Percentiles rank a stretch among this genome's conserved stretches.
Conservation (phyloP, 148 eudicot species). For the Rhododendron ferrugineum region DNA sequence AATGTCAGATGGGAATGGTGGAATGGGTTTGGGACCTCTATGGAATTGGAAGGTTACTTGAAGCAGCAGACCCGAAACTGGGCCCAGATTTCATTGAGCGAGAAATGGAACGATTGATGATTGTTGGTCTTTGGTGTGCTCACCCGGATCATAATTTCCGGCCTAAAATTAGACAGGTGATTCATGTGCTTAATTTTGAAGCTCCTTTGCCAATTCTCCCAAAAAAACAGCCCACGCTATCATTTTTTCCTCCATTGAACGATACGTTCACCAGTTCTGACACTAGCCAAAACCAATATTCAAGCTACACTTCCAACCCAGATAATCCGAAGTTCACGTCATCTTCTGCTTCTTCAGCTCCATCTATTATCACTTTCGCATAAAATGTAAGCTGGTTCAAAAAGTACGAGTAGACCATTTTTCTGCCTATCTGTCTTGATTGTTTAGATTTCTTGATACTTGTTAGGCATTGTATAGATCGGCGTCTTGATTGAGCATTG, state of each 20-base stretch:
- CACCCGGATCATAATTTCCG: slow-evolving; percentile 10
- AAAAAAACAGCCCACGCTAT: slow-evolving; percentile 1
- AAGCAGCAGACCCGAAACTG: neutral
- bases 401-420: too few relatives aligned
- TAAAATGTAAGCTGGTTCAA: too few relatives aligned
- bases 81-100: neutral
- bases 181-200: slow-evolving; percentile 16
- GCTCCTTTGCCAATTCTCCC: slow-evolving; percentile 16
- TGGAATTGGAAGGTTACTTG: slow-evolving; percentile 13
- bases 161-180: slow-evolving; percentile 12
- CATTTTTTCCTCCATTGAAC: neutral
- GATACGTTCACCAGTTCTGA: neutral
- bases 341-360: too few relatives aligned
- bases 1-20: neutral
- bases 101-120: neutral
- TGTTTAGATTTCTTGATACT: too few relatives aligned
- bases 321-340: too few relatives aligned
- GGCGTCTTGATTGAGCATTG: too few relatives aligned
- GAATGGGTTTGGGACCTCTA: neutral
- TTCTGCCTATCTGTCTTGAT: too few relatives aligned
- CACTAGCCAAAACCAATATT: neutral
- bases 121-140: slow-evolving; percentile 17
- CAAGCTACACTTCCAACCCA: too few relatives aligned
- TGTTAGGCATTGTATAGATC: too few relatives aligned
- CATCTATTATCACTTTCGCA: too few relatives aligned